Evolutionary conservation across 495 filamentous ascomycete species (phyloP).

Genomic region (Xylaria scruposa): DNA sequence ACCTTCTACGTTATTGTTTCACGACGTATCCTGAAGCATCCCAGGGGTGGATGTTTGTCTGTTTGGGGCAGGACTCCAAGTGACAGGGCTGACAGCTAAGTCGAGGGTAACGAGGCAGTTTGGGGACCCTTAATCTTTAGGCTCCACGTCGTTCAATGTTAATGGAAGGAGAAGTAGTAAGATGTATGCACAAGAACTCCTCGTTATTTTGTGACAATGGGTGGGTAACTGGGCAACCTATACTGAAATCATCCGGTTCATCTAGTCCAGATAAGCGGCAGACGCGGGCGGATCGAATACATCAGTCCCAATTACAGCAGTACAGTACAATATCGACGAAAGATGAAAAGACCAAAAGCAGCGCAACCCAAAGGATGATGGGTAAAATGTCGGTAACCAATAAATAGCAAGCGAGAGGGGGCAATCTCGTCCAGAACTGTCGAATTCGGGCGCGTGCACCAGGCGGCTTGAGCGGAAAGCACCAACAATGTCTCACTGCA

Average conservation of each 20-base stretch:
- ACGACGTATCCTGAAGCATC: neutral
- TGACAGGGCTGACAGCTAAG: neutral
- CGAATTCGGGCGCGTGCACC: constrained; percentile 20
- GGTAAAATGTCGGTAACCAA: constrained; percentile 21
- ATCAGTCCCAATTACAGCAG: neutral
- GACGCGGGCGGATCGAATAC: constrained; percentile 19
- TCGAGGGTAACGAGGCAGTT: neutral
- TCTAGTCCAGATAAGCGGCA: constrained; percentile 12
- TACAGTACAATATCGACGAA: neutral
- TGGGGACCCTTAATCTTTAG: neutral
- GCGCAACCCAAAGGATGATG: constrained; percentile 22
- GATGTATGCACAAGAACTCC: neutral
- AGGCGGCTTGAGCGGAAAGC: constrained; percentile 20
- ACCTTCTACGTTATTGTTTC: neutral
- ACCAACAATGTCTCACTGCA: constrained; percentile 25
- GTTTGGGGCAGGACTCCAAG: neutral
- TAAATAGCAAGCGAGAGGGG: constrained; percentile 3
- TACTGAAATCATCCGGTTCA: constrained; percentile 3
- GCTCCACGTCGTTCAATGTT: neutral
- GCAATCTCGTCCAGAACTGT: constrained; percentile 10
- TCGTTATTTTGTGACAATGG: constrained; percentile 10
- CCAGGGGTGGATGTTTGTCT: neutral
- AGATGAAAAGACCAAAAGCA: neutral
- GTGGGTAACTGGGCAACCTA: neutral
- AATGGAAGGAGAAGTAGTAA: neutral